Evolutionary conservation across 768 basidiomycete genomes (phyloP), one percentile per base, ranked within the genome.

Genomic region (Leccinum boreale): DNA sequence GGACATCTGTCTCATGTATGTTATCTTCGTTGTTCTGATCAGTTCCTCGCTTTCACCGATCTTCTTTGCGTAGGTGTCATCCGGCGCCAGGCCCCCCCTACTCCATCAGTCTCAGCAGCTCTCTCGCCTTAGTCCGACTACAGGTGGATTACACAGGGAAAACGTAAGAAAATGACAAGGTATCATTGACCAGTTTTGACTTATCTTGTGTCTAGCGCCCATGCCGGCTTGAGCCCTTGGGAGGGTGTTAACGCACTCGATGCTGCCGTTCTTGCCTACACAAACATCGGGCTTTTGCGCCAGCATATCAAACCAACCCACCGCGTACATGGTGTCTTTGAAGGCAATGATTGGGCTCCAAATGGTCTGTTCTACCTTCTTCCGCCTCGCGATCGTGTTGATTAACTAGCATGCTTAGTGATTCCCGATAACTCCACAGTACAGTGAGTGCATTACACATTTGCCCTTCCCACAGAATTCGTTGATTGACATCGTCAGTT

Each of bases 191-290:
- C 4, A 14, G 17, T 9, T 24, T 48, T 11, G n/a, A 42, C 10
- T 19, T 42, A 19, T 10, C 8, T 42, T 19, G n/a, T 26, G 12
- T 45, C 46, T 55, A 91, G 89, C 11, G 89, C 90, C 3, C 90
- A 91, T 67, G 90, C 89, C 4, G 85, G 85, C 1, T 75, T 89
- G 26, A 87, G 86, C 21, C 92, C 91, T 23, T 93, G 92, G 91
- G 88, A 92, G 69, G 92, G 90, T 2, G 79, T 77, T 58, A 93
- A 94, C 60, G 86, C 92, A 1, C 72, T 93, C 12, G 92, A 95
- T 66, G 93, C 93, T 1, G 91, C 90, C n/a, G 87, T 93, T 5
- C 78, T 92, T 3, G 87, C 89, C 4, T 94, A 94, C 67, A 87
- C 81, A 50, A 89, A 85, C 53, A 85, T 94, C 26, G 85, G 89